These are phyloP conservation scores for Exidia glandulosa DNA, from an alignment of 768 basidiomycete genomes.

Conservation along the genomic window DNA sequence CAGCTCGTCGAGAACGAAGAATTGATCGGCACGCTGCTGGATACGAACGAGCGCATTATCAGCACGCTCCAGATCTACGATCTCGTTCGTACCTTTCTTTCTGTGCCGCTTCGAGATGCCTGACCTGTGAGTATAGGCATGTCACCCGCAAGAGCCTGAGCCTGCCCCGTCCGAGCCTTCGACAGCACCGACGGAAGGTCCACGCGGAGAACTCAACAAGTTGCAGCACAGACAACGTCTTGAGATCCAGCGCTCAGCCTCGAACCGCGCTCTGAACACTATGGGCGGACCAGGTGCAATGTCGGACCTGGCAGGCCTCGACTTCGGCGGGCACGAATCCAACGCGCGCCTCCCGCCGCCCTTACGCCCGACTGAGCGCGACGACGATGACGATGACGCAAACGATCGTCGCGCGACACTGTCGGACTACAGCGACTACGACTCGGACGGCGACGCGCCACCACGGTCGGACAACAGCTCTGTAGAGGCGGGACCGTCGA, in stretches of 20 bases:
- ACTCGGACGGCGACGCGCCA: slow-evolving; percentile 74
- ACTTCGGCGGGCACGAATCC: slow-evolving; percentile 48
- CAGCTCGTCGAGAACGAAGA: slow-evolving; percentile 92
- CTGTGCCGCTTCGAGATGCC: no score
- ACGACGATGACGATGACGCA: slow-evolving; percentile 24
- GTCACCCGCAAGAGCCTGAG: no score
- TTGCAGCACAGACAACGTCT: not conserved
- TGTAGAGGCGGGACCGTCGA: not conserved
- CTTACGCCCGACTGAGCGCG: slow-evolving; percentile 37
- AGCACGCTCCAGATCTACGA: slow-evolving; percentile 80
- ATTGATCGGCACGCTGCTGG: slow-evolving; percentile 86
- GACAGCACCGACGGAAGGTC: not conserved
- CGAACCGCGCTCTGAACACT: slow-evolving; percentile 13
- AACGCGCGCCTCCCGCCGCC: slow-evolving; percentile 48
- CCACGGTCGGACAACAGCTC: slow-evolving; percentile 9
- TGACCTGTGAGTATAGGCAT: slow-evolving; percentile 14
- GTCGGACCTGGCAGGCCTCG: slow-evolving; percentile 81
- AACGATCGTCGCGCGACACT: slow-evolving; percentile 52
- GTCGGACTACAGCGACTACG: slow-evolving; percentile 91
- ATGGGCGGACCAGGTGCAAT: slow-evolving; percentile 28
- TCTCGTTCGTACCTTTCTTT: slow-evolving; percentile 30
- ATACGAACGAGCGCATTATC: slow-evolving; percentile 88
- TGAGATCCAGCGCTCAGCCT: slow-evolving; percentile 17
- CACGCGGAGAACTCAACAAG: not conserved
- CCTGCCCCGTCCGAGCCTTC: no score